Percentiles rank a stretch among this genome's conserved stretches.
These are phyloP conservation scores for Calvatia gigantea DNA, from an alignment of 768 basidiomycete genomes.

Conservation along the genomic window DNA sequence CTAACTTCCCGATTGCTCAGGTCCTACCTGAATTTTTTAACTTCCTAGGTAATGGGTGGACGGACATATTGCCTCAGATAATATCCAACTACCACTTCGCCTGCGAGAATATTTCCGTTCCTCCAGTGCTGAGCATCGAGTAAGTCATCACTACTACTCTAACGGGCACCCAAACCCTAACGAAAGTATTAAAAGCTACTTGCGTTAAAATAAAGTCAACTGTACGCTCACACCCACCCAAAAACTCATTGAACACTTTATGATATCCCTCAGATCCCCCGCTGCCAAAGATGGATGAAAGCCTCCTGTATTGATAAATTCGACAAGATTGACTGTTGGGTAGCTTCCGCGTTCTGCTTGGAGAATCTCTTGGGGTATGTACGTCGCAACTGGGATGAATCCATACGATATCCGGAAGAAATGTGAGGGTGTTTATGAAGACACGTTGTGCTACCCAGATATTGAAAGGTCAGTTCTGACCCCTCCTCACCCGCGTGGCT, in stretches of 20 bases:
- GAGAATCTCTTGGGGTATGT: constrained; percentile 36
- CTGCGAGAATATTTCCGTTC: constrained; percentile 48
- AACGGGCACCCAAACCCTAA: constrained; percentile 23
- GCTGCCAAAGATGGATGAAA: constrained; percentile 56
- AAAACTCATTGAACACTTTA: background rate
- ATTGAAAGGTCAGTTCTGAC: constrained; percentile 21
- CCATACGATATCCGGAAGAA: constrained; percentile 67
- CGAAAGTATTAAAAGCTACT: constrained; percentile 33
- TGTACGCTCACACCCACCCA: constrained; percentile 28
- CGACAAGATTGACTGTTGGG: constrained; percentile 62
- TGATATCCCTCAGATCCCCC: constrained; percentile 46
- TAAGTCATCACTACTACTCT: constrained; percentile 29
- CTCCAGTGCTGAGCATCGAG: constrained; percentile 44
- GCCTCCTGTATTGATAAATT: constrained; percentile 57
- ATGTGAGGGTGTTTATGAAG: constrained; percentile 45
- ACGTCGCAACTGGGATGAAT: constrained; percentile 35
- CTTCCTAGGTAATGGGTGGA: constrained; percentile 57
- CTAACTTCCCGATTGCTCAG: constrained; percentile 16
- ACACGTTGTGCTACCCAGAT: constrained; percentile 59
- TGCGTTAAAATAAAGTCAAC: constrained; percentile 60
- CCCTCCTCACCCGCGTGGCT: background rate
- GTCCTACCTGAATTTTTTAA: background rate
- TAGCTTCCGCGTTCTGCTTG: constrained; percentile 60
- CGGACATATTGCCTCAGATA: constrained; percentile 47
- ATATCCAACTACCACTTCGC: constrained; percentile 42